Evolutionary conservation across 2,329 filamentous ascomycete species (phyloP).

Genomic region (Kalmusia sp.): DNA sequence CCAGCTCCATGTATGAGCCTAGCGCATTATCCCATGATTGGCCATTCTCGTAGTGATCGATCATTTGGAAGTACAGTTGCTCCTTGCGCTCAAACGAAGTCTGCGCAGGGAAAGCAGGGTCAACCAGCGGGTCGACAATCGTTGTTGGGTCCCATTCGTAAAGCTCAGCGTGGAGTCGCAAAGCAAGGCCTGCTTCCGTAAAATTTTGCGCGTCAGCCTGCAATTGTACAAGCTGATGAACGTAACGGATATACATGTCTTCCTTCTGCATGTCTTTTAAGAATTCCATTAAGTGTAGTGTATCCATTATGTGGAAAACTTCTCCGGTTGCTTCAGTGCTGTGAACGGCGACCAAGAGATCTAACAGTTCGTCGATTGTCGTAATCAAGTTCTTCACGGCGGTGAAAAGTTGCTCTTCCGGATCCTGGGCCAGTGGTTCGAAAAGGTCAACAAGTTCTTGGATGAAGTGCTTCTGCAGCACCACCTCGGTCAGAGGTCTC

Average conservation of each 20-base stretch:
- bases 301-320: conserved; percentile 84
- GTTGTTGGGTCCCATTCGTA: conserved; percentile 87
- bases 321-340: conserved; percentile 76
- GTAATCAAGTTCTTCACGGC: conserved; percentile 80
- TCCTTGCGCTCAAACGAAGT: conserved; percentile 93
- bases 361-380: conserved; percentile 88
- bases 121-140: conserved; percentile 69
- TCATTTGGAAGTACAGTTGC: conserved; percentile 90
- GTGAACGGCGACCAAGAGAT: conserved; percentile 89
- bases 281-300: conserved; percentile 92
- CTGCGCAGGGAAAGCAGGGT: conserved; percentile 82
- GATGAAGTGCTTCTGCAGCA: conserved; percentile 92
- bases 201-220: conserved; percentile 79
- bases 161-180: conserved; percentile 88
- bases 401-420: conserved; percentile 75
- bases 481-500: conserved; percentile 84
- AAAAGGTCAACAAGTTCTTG: conserved; percentile 84
- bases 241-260: conserved; percentile 94
- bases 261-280: conserved; percentile 96
- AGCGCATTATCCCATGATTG: conserved; percentile 91
- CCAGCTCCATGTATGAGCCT: conserved; percentile 87
- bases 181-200: conserved; percentile 85
- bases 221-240: conserved; percentile 84
- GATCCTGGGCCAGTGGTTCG: conserved; percentile 68
- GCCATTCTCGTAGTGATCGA: conserved; percentile 93